Evolutionary conservation across 352 stramenopile genomes (phyloP).

Genomic region (Phytophthora cryptogea): DNA sequence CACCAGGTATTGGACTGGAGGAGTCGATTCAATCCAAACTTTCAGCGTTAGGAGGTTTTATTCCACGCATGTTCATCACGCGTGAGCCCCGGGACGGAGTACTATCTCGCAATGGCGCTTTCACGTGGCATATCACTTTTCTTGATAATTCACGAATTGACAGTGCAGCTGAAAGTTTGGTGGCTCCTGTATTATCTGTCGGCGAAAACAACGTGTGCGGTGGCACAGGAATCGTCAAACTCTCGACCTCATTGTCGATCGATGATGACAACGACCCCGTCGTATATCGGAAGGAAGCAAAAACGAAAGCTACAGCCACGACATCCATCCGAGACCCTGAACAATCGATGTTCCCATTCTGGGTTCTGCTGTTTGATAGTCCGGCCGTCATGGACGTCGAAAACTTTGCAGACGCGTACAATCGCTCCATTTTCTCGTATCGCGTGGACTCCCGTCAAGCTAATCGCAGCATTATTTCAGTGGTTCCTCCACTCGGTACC

Average conservation of each 20-base stretch:
- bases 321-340: conserved; percentile 20
- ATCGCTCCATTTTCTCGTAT: conserved; percentile 51
- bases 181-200: conserved; percentile 28
- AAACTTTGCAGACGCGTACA: conserved; percentile 53
- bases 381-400: conserved; percentile 60
- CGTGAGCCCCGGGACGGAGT: conserved; percentile 37
- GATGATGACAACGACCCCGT: conserved; percentile 54
- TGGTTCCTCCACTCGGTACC: conserved; percentile 50
- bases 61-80: conserved; percentile 54
- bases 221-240: conserved; percentile 36
- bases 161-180: background rate
- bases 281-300: conserved; percentile 38
- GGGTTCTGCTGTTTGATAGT: conserved; percentile 77
- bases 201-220: conserved; percentile 46
- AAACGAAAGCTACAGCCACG: conserved; percentile 16
- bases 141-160: conserved; percentile 39
- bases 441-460: conserved; percentile 33
- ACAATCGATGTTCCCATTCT: conserved; percentile 76
- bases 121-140: conserved; percentile 77
- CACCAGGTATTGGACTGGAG: conserved; percentile 39
- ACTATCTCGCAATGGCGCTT: conserved; percentile 48
- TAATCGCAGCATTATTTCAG: conserved; percentile 40
- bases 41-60: conserved; percentile 21
- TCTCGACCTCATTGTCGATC: conserved; percentile 38
- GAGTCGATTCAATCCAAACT: conserved; percentile 72